A percentile compares a stretch with the other conserved stretches of the same genome.
phyloP scores from a whole-genome alignment of 192 early-diverging fungal species.

The Coemansia sp. region DNA sequence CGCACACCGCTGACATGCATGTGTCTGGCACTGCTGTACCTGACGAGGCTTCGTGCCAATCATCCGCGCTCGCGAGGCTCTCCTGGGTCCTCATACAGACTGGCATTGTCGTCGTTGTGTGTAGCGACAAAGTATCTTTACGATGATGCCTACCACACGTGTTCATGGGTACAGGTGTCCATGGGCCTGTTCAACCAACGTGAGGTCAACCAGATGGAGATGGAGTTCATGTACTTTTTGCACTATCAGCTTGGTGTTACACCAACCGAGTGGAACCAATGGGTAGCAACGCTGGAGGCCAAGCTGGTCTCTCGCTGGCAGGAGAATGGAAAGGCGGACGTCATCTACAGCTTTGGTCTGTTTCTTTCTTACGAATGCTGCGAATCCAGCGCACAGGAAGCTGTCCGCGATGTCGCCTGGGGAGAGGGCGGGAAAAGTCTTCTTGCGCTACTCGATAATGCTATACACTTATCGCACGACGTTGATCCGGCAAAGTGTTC shows the following conservation, averaged over 20 bases:
- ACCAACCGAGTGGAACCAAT: slow-evolving; percentile 57
- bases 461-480: slow-evolving; percentile 31
- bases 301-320: slow-evolving; percentile 55
- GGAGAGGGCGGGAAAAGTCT: slow-evolving; percentile 53
- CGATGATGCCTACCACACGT: slow-evolving; percentile 67
- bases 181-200: slow-evolving; percentile 57
- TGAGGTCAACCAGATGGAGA: slow-evolving; percentile 67
- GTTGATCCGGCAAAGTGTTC: slow-evolving; percentile 32
- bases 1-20: slow-evolving; percentile 56
- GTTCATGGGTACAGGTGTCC: slow-evolving; percentile 66
- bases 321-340: slow-evolving; percentile 51
- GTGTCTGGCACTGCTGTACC: slow-evolving; percentile 57
- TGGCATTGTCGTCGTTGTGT: slow-evolving; percentile 66
- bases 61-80: slow-evolving; percentile 59
- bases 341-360: slow-evolving; percentile 49
- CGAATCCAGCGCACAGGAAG: slow-evolving; percentile 42
- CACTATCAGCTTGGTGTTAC: slow-evolving; percentile 57
- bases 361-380: slow-evolving; percentile 55
- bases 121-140: slow-evolving; percentile 69
- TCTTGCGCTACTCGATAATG: slow-evolving; percentile 40
- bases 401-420: slow-evolving; percentile 53
- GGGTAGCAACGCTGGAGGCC: slow-evolving; percentile 55
- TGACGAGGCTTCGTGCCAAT: slow-evolving; percentile 55
- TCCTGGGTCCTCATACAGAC: slow-evolving; percentile 59
- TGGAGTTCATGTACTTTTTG: slow-evolving; percentile 60